Evolutionary conservation across 306 rosid genomes (phyloP).

Genomic region (Ormosia semicastrata): DNA sequence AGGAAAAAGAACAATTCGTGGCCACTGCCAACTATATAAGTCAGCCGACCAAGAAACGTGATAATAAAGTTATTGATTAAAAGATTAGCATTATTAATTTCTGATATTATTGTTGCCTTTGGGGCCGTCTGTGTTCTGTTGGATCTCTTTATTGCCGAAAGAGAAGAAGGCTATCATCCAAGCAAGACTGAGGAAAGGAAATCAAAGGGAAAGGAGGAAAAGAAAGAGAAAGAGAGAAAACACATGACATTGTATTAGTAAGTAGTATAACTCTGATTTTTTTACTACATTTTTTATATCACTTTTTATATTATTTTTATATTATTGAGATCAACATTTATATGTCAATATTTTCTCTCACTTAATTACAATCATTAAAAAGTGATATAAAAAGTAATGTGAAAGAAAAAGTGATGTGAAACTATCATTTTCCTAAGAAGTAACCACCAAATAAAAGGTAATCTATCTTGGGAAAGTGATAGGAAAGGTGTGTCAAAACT

Average conservation of each 20-base stretch:
- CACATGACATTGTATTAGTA: neutral
- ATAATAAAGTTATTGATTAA: conserved; percentile 9
- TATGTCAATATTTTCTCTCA: no score
- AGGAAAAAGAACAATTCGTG: neutral
- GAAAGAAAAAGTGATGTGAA: no score
- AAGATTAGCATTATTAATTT: conserved; percentile 4
- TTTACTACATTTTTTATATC: no score
- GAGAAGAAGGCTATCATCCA: neutral
- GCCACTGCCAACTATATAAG: neutral
- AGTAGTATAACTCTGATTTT: no score
- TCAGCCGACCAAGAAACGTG: conserved; percentile 25
- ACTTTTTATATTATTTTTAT: no score
- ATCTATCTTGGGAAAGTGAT: conserved; percentile 33
- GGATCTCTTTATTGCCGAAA: conserved; percentile 28
- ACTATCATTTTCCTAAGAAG: neutral
- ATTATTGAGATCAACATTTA: no score
- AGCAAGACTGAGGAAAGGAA: conserved; percentile 4
- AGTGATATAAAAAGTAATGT: no score
- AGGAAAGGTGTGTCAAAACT: conserved; percentile 38
- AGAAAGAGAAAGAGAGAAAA: neutral
- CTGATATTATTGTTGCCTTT: neutral
- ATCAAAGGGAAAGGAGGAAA: neutral
- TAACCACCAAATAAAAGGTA: conserved; percentile 10
- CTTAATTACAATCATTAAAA: no score
- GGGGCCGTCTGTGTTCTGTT: neutral